A percentile compares a stretch with the other conserved stretches of the same genome.
Evolutionary conservation across 768 basidiomycete genomes (phyloP).

Genomic region (Tricholoma matsutake): DNA sequence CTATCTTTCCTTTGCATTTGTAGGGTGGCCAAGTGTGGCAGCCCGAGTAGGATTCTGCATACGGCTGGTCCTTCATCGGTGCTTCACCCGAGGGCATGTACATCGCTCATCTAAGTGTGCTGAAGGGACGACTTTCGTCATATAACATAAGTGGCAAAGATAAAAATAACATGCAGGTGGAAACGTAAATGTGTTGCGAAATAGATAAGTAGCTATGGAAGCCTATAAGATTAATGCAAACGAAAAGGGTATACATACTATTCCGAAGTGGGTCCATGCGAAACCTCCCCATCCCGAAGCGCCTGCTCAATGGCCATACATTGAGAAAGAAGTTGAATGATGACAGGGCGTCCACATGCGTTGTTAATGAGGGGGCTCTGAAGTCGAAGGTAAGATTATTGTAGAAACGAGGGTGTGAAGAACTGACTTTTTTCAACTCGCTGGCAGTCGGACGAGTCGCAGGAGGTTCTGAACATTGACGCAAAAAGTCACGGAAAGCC

Average conservation of each 20-base stretch:
- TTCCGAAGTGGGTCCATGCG: conserved; percentile 15
- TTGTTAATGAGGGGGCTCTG: conserved; percentile 66
- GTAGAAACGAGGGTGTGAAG: conserved; percentile 1
- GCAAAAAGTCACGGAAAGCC: conserved; percentile 71
- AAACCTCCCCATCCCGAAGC: conserved; percentile 26
- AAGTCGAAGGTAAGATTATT: conserved; percentile 1
- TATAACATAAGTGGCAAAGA: conserved; percentile 29
- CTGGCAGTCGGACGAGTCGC: conserved; percentile 51
- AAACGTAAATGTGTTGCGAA: conserved; percentile 3
- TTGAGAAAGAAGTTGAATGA: conserved; percentile 61
- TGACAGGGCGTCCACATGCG: conserved; percentile 65
- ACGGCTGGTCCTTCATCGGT: too few relatives aligned
- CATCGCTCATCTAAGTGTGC: neutral
- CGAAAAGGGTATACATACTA: conserved; percentile 9
- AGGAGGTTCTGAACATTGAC: conserved; percentile 60
- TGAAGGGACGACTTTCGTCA: conserved; percentile 43
- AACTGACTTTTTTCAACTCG: conserved; percentile 57
- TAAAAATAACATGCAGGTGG: conserved; percentile 64
- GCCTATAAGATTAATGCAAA: conserved; percentile 18
- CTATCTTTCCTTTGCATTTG: too few relatives aligned
- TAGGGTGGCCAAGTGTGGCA: too few relatives aligned
- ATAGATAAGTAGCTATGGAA: conserved; percentile 21
- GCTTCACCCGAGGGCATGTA: too few relatives aligned
- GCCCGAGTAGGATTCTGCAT: too few relatives aligned
- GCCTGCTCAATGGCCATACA: conserved; percentile 65